Base-by-base conservation (phyloP, 768 basidiomycete species). In the Lactifluus echinatus region DNA sequence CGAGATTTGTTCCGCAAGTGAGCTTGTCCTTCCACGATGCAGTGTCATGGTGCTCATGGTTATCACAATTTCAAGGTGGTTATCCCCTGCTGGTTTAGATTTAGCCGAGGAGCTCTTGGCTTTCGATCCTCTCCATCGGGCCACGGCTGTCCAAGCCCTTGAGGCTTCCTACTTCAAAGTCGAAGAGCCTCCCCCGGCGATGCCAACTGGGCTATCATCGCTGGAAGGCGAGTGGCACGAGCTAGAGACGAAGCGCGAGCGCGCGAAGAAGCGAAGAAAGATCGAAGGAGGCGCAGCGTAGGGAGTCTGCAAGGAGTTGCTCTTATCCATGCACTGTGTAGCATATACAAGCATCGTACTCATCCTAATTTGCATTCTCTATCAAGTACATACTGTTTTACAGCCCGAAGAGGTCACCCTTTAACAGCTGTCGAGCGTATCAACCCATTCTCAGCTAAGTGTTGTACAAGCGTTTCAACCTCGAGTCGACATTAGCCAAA, bases 141-240 rank as follows among this genome's bases (percentile, higher is more conserved):
- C 85, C 19, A 84, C 83, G 2, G 95, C 96, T 0, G 65, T 73
- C 40, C 84, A 91, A 65, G 94, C 96, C 4, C 78, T 98, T 63
- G 76, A 82, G 46, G 76, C 86, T 21, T 76, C 86, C 2, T 99
- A 97, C 73, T 99, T 99, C 71, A 81, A 73, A 42, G 71, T 78
- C 49, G 94, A 98, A 70, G 74, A 80, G 40, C 96, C 96, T 1
- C 65, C 70, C 29, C 79, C 92, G 53, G 78, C 81, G 62, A 77
- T 79, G 44, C 96, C 96, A 2, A 72, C 78, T 19, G 87, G 90
- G 93, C 72, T 98, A 56, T 79, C 86, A 12, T 79, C 79, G 12
- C 72, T 96, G 40, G 83, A 91, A 68, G 95, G 96, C 44, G 96
- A 98, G 69, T 97, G 94, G 90, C 96, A 99, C 71, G 96, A 99